A percentile compares a stretch with the other conserved stretches of the same genome.
These are phyloP conservation scores for Cyclaneusma minus DNA, from an alignment of 2,329 filamentous ascomycete species.

Conservation along the genomic window DNA sequence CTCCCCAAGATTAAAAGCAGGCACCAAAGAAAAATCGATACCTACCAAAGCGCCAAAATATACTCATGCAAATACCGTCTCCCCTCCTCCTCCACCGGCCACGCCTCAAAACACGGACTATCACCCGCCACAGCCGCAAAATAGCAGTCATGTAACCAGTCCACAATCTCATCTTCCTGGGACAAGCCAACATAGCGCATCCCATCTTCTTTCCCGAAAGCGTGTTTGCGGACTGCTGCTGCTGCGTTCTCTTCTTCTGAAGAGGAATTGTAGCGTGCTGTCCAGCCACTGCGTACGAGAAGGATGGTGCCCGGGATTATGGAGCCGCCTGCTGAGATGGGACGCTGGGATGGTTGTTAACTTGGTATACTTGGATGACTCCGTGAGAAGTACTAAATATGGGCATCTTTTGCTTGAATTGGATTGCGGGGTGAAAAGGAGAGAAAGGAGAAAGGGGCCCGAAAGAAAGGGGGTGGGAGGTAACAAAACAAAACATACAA, in stretches of 20 bases:
- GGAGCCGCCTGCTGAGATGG: conserved; percentile 27
- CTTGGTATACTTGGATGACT: too few relatives aligned
- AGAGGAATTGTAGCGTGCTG: conserved; percentile 20
- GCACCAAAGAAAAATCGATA: conserved; percentile 1
- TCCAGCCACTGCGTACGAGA: conserved; percentile 32
- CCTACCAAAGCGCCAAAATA: conserved; percentile 15
- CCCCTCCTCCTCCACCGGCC: conserved; percentile 10
- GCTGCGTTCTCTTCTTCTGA: conserved; percentile 21
- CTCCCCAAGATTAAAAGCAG: too few relatives aligned
- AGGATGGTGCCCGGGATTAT: conserved; percentile 36
- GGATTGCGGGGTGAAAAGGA: too few relatives aligned
- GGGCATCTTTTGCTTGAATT: too few relatives aligned
- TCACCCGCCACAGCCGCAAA: conserved; percentile 28
- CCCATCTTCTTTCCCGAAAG: conserved; percentile 19
- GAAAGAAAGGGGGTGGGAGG: too few relatives aligned
- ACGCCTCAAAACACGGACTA: conserved; percentile 25
- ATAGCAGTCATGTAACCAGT: conserved; percentile 24
- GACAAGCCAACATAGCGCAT: conserved; percentile 30
- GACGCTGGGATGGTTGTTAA: too few relatives aligned
- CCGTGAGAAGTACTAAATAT: too few relatives aligned
- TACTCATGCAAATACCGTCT: conserved; percentile 16
- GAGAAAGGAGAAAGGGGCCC: too few relatives aligned
- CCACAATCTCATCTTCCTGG: conserved; percentile 26
- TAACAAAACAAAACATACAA: too few relatives aligned
- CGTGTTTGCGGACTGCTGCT: conserved; percentile 21